phyloP scores from a whole-genome alignment of 2,329 filamentous ascomycete genomes.

The Aureobasidium musti region DNA sequence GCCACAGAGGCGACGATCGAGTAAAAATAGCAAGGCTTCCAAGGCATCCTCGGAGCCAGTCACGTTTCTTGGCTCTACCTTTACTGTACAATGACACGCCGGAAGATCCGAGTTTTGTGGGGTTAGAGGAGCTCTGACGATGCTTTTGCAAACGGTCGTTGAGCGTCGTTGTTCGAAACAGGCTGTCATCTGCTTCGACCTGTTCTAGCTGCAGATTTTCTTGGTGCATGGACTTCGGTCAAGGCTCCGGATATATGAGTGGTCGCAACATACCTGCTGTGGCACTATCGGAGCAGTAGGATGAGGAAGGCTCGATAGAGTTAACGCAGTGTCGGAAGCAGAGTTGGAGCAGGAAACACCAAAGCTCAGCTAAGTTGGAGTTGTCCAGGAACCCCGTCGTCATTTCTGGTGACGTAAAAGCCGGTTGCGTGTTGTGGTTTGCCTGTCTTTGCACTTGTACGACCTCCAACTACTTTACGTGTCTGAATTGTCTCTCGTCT shows the following conservation, averaged over 20 bases:
- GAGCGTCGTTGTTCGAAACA: conserved; percentile 11
- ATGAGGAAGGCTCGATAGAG: background rate
- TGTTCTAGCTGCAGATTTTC: conserved; percentile 15
- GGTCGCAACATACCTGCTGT: background rate
- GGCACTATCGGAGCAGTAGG: background rate
- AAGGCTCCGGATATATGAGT: background rate
- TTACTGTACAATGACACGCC: no score
- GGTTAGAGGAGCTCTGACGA: conserved; percentile 13
- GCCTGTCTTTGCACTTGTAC: conserved; percentile 1
- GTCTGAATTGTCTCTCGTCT: conserved; percentile 6
- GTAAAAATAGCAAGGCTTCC: conserved; percentile 8
- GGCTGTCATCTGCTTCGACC: conserved; percentile 16
- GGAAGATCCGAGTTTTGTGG: conserved; percentile 16
- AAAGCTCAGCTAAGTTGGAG: conserved; percentile 15
- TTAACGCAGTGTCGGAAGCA: conserved; percentile 9
- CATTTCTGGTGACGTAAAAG: conserved; percentile 21
- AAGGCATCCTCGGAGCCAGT: background rate
- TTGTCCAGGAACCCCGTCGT: conserved; percentile 5
- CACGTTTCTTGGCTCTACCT: conserved; percentile 2
- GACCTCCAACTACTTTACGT: conserved; percentile 14
- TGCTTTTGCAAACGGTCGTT: background rate
- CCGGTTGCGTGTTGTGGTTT: conserved; percentile 19
- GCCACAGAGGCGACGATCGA: conserved; percentile 8
- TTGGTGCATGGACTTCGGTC: conserved; percentile 2
- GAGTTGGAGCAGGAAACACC: conserved; percentile 14